Conservation (phyloP, 208 protist genomes). For the Paratrypanosoma confusum region DNA sequence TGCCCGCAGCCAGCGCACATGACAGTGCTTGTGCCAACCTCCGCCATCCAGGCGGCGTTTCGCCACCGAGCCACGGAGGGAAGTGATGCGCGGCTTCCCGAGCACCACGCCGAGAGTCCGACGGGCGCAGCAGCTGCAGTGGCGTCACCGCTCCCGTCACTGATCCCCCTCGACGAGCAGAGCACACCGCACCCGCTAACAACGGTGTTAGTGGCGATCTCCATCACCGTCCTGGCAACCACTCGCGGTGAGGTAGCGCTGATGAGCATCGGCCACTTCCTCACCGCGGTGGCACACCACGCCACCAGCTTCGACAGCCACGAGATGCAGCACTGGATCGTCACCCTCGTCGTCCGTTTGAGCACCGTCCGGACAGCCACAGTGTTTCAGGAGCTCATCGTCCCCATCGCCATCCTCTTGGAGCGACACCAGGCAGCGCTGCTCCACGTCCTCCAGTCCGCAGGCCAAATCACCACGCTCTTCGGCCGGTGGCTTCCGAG, state of each 20-base stretch:
- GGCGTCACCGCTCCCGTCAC: background rate
- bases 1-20: constrained; percentile 21
- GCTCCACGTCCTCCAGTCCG: constrained; percentile 18
- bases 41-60: constrained; percentile 4
- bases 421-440: constrained; percentile 26
- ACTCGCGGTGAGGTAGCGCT: constrained; percentile 24
- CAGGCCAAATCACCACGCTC: constrained; percentile 15
- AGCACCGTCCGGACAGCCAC: constrained; percentile 24
- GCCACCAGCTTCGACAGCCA: constrained; percentile 19
- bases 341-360: constrained; percentile 27
- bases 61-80: background rate
- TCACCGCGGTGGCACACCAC: constrained; percentile 27
- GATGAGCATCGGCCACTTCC: constrained; percentile 28
- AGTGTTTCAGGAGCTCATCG: constrained; percentile 36
- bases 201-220: constrained; percentile 27
- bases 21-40: background rate
- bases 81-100: background rate
- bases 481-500: constrained; percentile 40
- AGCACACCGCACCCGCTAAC: constrained; percentile 21
- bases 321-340: constrained; percentile 22
- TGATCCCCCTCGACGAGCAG: constrained; percentile 4
- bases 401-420: constrained; percentile 40
- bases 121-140: background rate
- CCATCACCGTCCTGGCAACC: constrained; percentile 19
- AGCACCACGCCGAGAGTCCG: constrained; percentile 7